Conservation (phyloP, 2,329 filamentous ascomycete species). For the Orbilia javanica region DNA sequence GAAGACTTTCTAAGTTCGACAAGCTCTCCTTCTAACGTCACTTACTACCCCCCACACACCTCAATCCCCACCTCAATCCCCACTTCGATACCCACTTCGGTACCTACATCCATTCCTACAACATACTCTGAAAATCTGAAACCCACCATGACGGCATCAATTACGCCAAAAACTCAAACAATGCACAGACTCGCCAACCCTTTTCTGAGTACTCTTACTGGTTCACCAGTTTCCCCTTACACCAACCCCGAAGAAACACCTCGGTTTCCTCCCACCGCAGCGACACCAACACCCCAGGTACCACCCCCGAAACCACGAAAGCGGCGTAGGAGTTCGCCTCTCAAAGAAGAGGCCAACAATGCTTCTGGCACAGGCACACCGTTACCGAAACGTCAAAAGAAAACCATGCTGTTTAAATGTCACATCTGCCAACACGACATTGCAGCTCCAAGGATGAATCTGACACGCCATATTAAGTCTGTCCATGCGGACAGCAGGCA, state of each 20-base stretch:
- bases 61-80: too few species aligned
- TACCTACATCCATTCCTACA: constrained; percentile 33
- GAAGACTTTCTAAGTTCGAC: constrained; percentile 48
- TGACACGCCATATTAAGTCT: constrained; percentile 52
- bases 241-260: constrained; percentile 48
- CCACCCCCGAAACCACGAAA: constrained; percentile 54
- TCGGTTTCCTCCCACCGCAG: constrained; percentile 48
- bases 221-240: constrained; percentile 42
- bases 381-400: constrained; percentile 48
- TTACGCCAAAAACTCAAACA: constrained; percentile 10
- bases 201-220: constrained; percentile 28
- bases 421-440: constrained; percentile 56
- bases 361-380: constrained; percentile 23
- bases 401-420: constrained; percentile 54
- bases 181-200: constrained; percentile 31
- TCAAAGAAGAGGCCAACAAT: constrained; percentile 39
- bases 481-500: constrained; percentile 55
- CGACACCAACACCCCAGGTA: constrained; percentile 49
- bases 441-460: constrained; percentile 54
- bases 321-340: constrained; percentile 45
- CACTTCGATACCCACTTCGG: too few species aligned
- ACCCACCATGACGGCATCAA: constrained; percentile 22
- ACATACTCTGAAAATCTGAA: constrained; percentile 41
- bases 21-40: constrained; percentile 31
- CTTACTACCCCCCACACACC: constrained; percentile 36